Evolutionary conservation across 1,139 yeast species (phyloP), one percentile per base, ranked within the genome.

Genomic region (Nakaseomyces sp.): DNA sequence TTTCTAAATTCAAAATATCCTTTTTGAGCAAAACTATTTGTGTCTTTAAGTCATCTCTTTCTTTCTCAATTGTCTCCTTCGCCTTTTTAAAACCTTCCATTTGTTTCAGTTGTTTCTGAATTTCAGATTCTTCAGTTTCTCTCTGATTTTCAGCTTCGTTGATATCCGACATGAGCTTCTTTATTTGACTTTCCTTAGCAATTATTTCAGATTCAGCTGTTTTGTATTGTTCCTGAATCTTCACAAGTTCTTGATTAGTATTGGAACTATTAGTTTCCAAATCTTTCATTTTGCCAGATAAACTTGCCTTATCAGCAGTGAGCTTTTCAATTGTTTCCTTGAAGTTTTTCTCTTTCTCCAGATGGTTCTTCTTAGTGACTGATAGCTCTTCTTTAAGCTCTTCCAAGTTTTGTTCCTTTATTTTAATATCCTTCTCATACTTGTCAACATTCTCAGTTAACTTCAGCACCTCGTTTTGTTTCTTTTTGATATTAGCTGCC

Each of bases 401-500:
- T 4, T 19, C 8, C 10, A 25, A 12, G 8, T 35, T 28, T 44
- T 15, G 32, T 41, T 41, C 47, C 42, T 36, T 37, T 13, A 20
- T 8, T 12, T 28, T 13, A 15, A 32, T 16, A 12, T 30, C 20
- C 15, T 31, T 17, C 26, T 40, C 38, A 22, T 24, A 13, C 25
- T 40, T 25, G 3, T 24, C 32, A 24, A n/a, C 17, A n/a, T 12
- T 40, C 16, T 16, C 29, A 13, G 16, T 32, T n/a, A 9, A 13
- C 16, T 31, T 28, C 22, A 24, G 15, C 15, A 40, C 13, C 25
- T 40, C 42, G 20, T 30, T 15, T 5, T 29, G 4, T 12, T 13
- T 39, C 8, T 10, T 16, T 20, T 15, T 15, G 30, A 18, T 17
- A 5, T 50, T n/a, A 5, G 25, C 40, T 10, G 49, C 46, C 10